phyloP scores from a whole-genome alignment of 768 basidiomycete genomes.

The Russula emetica region DNA sequence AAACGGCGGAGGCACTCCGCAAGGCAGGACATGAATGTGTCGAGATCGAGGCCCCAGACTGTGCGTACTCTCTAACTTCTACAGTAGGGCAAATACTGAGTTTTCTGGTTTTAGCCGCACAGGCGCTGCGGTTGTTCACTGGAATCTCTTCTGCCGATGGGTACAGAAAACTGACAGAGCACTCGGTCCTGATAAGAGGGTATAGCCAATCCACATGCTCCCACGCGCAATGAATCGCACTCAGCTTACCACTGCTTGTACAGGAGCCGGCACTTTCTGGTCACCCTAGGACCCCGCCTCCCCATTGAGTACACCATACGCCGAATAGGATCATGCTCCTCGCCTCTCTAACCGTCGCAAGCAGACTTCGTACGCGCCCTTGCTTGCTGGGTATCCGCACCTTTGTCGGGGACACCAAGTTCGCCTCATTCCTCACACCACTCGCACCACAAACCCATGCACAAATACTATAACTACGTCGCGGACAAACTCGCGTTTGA shows the following conservation, averaged over 20 bases:
- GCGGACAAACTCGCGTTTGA: slow-evolving; percentile 17
- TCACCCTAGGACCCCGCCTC: slow-evolving; percentile 23
- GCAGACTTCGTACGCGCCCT: slow-evolving; percentile 22
- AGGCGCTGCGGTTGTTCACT: slow-evolving; percentile 15
- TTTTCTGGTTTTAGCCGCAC: neutral
- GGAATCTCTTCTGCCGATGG: slow-evolving; percentile 24
- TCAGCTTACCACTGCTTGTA: neutral
- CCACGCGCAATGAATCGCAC: slow-evolving; percentile 2
- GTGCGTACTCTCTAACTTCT: slow-evolving; percentile 6
- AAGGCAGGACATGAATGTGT: slow-evolving; percentile 42
- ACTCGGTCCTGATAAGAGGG: slow-evolving; percentile 26
- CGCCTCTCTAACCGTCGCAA: neutral
- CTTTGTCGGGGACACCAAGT: slow-evolving; percentile 19
- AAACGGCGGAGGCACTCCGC: slow-evolving; percentile 36
- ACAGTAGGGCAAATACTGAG: neutral
- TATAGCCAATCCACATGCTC: neutral
- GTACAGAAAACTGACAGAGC: slow-evolving; percentile 22
- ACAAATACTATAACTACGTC: slow-evolving; percentile 18
- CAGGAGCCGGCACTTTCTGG: slow-evolving; percentile 25
- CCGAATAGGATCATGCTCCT: too few species aligned
- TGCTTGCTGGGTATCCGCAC: slow-evolving; percentile 10
- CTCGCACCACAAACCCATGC: slow-evolving; percentile 12
- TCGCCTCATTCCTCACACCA: slow-evolving; percentile 12
- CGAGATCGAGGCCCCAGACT: slow-evolving; percentile 35
- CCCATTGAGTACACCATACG: slow-evolving; percentile 4